A percentile compares a stretch with the other conserved stretches of the same genome.
Conservation (phyloP, 73 alveolate genomes). For the Tetrahymena thermophila region DNA sequence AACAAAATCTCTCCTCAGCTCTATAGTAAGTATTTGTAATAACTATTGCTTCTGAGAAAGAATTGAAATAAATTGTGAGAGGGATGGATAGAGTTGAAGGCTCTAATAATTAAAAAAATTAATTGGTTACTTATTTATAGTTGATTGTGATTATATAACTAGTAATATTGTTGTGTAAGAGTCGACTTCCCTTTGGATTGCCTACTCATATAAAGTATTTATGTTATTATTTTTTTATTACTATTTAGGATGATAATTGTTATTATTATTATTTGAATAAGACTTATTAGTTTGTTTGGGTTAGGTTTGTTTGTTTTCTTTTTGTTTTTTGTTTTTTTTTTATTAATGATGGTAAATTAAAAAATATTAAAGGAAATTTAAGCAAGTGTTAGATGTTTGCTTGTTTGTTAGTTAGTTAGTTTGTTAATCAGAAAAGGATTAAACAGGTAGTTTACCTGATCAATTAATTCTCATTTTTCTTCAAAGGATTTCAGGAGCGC, state of each 20-base stretch:
- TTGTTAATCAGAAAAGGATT: not conserved
- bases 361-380: not conserved
- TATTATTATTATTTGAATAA: not conserved
- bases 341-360: not conserved
- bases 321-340: not conserved
- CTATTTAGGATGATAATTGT: not conserved
- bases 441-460: not conserved
- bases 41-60: not conserved
- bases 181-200: not conserved
- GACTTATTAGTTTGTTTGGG: not conserved
- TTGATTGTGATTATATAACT: not conserved
- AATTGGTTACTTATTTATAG: not conserved
- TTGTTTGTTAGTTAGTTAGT: not conserved
- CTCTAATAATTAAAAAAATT: not conserved
- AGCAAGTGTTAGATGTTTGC: not conserved
- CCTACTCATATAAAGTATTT: not conserved
- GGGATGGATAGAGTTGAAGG: not conserved
- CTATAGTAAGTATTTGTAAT: too few species aligned
- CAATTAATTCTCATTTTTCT: not conserved
- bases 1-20: not conserved
- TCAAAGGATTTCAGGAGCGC: slow-evolving; percentile 2
- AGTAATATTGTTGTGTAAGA: not conserved
- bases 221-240: too few species aligned
- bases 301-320: not conserved
- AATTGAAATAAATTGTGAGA: not conserved